Evolutionary conservation across 192 early-diverging fungal genomes (phyloP), one percentile per base, ranked within the genome.

Genomic region (Coemansia sp.): DNA sequence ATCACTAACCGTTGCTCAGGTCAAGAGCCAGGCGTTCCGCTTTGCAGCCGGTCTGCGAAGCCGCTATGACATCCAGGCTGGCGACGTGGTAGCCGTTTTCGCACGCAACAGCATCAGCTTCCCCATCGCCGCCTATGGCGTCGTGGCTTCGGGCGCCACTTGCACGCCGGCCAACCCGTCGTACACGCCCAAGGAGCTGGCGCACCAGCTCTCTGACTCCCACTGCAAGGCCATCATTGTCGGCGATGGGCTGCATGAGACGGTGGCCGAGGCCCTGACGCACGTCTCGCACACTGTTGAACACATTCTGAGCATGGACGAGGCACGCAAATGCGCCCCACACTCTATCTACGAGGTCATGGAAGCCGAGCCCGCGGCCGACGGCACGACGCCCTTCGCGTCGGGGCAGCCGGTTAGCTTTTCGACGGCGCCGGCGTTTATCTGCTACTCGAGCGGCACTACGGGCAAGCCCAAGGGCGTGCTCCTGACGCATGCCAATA

Each of bases 111-210:
- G 78, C 57, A 86, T 93, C 57, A 75, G 85, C 59, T 86, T 85
- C 75, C 87, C 90, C n/a, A 69, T 89, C 31, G 87, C 82, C 37
- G 72, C 90, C 9, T 85, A 89, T 25, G 86, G 86, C 7, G 71
- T 88, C 26, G 74, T 94, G 8, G 83, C 86, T 28, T 76, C 86
- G 2, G 86, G 90, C 28, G 85, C 85, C 34, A 78, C 85, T 1
- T 84, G 92, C 52, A 88, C 91, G 2, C 86, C 88, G 6, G 86
- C 86, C 37, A 97, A 94, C 70, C 93, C 94, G 48, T 72, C 83
- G 21, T 97, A 97, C 76, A 93, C 89, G 11, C 77, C 84, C 39
- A 70, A 77, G 34, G 95, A 98, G 60, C 83, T 95, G 6, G 85
- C 88, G 2, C 86, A 91, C 64, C 95, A 96, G 72, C 76, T 97